Evolutionary conservation across 1,139 yeast species (phyloP), one percentile per base, ranked within the genome.

Genomic region (Scheffersomyces segobiensis): DNA sequence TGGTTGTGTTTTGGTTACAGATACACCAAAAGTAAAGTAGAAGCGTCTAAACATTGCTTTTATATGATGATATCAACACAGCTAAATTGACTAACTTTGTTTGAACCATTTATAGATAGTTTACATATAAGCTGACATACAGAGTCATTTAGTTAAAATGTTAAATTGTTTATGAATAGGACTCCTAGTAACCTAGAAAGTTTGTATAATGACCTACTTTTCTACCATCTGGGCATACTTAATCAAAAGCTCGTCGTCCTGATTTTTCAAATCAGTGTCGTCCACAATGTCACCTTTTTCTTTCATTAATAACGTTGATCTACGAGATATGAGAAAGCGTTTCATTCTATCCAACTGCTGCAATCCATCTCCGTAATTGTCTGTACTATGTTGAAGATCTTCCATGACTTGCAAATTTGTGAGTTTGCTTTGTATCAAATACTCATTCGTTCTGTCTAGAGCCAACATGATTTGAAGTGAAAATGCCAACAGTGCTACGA

Each of bases 261-360:
- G 71, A 17, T 58, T 59, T 52, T 67, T 69, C 52, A 67, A 59
- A 14, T 67, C 67, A 24, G 63, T 63, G 52, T 58, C 58, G 32
- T 58, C 60, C 6, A 58, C 58, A 5, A 60, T 60, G 10, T 59
- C 63, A n/a, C 66, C 65, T n/a, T 62, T 65, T 19, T 67, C 72
- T n/a, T 65, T 58, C 26, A 67, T 66, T 24, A 65, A 62, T 54
- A 73, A 62, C 0, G 70, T 67, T 20, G 78, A 69, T 26, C 90
- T 72, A 67, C 95, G 76, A 62, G 85, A 85, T 77, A 88, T 79
- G 59, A 89, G 71, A 64, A 89, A 87, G 59, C 89, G 73, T 62
- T 84, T 79, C 48, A 89, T 70, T 55, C 92, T 67, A 19, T 84
- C 81, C 60, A 81, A 68, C 62, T 81, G 82, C 46, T 71, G 80